Conservation (phyloP, 768 basidiomycete species). For the Termitomyces sp. region DNA sequence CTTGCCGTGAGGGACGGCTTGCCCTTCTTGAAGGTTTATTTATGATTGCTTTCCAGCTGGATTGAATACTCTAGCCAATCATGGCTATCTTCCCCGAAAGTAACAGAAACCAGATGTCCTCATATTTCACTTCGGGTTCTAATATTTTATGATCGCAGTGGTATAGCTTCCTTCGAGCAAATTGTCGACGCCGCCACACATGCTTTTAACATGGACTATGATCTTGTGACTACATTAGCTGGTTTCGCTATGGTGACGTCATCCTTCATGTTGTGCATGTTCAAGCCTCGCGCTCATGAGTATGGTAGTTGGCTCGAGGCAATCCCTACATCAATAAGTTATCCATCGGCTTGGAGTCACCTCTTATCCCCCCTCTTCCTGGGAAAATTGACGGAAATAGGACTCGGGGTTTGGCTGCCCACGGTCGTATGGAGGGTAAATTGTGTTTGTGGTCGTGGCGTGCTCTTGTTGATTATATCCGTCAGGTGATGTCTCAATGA, state of each 20-base stretch:
- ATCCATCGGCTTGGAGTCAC: conserved; percentile 8
- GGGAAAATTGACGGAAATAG: conserved; percentile 10
- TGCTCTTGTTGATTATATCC: background rate
- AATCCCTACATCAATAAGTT: conserved; percentile 8
- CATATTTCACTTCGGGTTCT: background rate
- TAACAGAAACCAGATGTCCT: background rate
- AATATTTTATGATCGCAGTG: background rate
- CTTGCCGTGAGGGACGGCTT: conserved; percentile 9
- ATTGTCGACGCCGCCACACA: conserved; percentile 4
- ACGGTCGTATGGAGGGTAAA: conserved; percentile 11
- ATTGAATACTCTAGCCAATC: conserved; percentile 12
- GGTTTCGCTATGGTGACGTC: conserved; percentile 10
- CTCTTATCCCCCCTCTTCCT: conserved; percentile 10
- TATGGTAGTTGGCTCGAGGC: conserved; percentile 3
- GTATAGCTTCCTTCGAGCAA: conserved; percentile 12
- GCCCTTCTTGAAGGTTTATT: background rate
- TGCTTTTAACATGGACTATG: conserved; percentile 11
- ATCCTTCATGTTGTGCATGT: background rate
- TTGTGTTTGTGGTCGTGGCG: background rate
- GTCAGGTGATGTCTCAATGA: conserved; percentile 12
- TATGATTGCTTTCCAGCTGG: conserved; percentile 1
- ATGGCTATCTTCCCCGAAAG: conserved; percentile 13
- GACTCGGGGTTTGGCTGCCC: conserved; percentile 10
- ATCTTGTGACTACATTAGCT: conserved; percentile 6
- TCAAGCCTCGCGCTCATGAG: background rate